These are phyloP conservation scores for Streptanthus diversifolius DNA, from an alignment of 345 rosid genomes.

Conservation along the genomic window DNA sequence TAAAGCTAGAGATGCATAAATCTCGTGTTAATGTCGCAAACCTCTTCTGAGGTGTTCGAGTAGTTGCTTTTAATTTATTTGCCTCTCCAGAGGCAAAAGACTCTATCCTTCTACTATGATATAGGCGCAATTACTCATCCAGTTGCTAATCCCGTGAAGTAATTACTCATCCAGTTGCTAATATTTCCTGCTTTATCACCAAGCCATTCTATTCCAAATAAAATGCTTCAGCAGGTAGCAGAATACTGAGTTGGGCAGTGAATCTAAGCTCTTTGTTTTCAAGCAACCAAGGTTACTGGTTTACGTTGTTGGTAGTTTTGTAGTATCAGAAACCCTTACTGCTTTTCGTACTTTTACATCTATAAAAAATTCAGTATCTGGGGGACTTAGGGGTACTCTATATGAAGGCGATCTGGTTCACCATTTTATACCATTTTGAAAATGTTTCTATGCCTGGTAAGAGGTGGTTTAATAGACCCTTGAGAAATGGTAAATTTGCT, in stretches of 20 bases:
- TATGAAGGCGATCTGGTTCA: conserved; percentile 63
- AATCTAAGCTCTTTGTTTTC: conserved; percentile 49
- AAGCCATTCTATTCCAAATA: too few relatives aligned
- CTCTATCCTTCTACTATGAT: too few relatives aligned
- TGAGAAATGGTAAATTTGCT: conserved; percentile 62
- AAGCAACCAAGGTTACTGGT: conserved; percentile 44
- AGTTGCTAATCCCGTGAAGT: too few relatives aligned
- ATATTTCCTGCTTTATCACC: too few relatives aligned
- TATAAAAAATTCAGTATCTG: conserved; percentile 44
- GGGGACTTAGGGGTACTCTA: conserved; percentile 34
- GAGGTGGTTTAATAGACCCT: conserved; percentile 64
- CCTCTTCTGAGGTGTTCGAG: conserved; percentile 29
- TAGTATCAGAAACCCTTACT: conserved; percentile 40
- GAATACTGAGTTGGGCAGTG: too few relatives aligned
- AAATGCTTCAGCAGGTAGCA: too few relatives aligned
- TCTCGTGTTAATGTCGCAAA: conserved; percentile 2
- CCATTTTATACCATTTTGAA: conserved; percentile 30
- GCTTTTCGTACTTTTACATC: conserved; percentile 43
- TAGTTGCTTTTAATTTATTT: too few relatives aligned
- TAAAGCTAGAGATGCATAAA: neutral
- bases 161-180: too few relatives aligned
- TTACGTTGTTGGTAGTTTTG: conserved; percentile 48
- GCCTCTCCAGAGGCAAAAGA: too few relatives aligned
- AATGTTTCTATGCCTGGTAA: conserved; percentile 73
- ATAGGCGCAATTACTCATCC: too few relatives aligned